Conservation (phyloP, 768 basidiomycete genomes). For the Mrakia blollopis region DNA sequence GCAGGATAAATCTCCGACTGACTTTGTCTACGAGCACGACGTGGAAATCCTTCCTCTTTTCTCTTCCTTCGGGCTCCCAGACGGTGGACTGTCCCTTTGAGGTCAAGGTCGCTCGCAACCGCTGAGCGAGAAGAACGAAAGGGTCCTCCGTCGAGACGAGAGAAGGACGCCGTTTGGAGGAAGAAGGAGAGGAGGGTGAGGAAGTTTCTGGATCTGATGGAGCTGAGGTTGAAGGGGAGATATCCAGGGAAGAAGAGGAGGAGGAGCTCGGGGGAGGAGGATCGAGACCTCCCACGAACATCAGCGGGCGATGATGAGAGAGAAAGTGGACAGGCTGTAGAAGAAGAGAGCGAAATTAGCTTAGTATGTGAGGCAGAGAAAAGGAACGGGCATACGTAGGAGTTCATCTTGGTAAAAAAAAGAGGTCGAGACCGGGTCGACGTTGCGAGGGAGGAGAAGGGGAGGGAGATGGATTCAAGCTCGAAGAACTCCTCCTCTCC, state of each 20-base stretch:
- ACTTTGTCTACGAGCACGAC: conserved; percentile 77
- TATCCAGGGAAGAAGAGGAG: conserved; percentile 33
- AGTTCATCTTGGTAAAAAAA: background rate
- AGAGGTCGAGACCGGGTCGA: background rate
- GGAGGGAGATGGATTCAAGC: background rate
- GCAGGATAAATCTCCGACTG: conserved; percentile 33
- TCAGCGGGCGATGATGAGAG: conserved; percentile 80
- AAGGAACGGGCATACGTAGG: background rate
- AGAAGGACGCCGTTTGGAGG: conserved; percentile 38
- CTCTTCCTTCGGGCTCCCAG: conserved; percentile 39
- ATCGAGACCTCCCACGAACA: conserved; percentile 88
- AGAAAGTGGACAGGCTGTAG: conserved; percentile 55
- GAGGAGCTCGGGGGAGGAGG: conserved; percentile 29
- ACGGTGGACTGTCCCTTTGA: conserved; percentile 35
- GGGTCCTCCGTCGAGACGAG: conserved; percentile 49
- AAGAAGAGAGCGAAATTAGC: background rate
- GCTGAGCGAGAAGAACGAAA: conserved; percentile 56
- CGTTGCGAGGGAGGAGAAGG: background rate
- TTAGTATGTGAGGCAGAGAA: background rate
- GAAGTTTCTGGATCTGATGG: background rate
- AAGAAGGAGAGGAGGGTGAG: conserved; percentile 32
- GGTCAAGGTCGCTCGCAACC: conserved; percentile 66
- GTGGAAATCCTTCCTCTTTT: conserved; percentile 56
- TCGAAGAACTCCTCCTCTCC: background rate
- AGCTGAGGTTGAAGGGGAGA: conserved; percentile 6